phyloP scores from a whole-genome alignment of 2,329 filamentous ascomycete genomes.

The Paecilomyces dactylethromorphus region DNA sequence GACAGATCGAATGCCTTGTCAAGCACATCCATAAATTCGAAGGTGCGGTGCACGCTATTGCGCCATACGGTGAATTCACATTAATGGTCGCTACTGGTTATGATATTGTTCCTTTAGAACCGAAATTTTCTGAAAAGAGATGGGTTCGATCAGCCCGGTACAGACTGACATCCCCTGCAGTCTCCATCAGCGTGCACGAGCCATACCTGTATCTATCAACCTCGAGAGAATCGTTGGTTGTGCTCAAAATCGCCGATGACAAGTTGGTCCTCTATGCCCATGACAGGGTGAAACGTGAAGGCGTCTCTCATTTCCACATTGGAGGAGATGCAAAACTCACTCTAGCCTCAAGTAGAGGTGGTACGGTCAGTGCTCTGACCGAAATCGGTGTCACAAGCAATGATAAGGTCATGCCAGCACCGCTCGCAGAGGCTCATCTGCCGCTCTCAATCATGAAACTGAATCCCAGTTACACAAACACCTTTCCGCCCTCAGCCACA shows the following conservation, averaged over 20 bases:
- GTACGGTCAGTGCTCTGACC: slow-evolving; percentile 40
- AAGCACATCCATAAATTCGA: slow-evolving; percentile 31
- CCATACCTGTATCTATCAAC: slow-evolving; percentile 50
- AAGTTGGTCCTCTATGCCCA: slow-evolving; percentile 27
- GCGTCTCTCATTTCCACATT: slow-evolving; percentile 33
- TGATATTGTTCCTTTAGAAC: slow-evolving; percentile 36
- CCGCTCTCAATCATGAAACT: slow-evolving; percentile 29
- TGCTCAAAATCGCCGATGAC: slow-evolving; percentile 35
- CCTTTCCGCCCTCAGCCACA: slow-evolving; percentile 26
- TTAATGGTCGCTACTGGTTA: slow-evolving; percentile 42
- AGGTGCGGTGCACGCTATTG: slow-evolving; percentile 50
- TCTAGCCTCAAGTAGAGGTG: slow-evolving; percentile 46
- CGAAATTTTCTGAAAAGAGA: slow-evolving; percentile 34
- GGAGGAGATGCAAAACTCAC: slow-evolving; percentile 38
- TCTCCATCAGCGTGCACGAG: slow-evolving; percentile 42
- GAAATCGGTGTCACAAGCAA: slow-evolving; percentile 15
- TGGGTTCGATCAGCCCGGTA: slow-evolving; percentile 35
- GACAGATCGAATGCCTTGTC: slow-evolving; percentile 24
- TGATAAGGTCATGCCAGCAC: slow-evolving; percentile 24
- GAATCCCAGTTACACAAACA: slow-evolving; percentile 10
- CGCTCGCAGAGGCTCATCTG: slow-evolving; percentile 25
- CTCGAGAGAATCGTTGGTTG: slow-evolving; percentile 46
- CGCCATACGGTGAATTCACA: slow-evolving; percentile 37
- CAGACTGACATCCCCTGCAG: slow-evolving; percentile 42
- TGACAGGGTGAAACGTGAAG: slow-evolving; percentile 23